A percentile compares a stretch with the other conserved stretches of the same genome.
These are phyloP conservation scores for Omphalea diandra DNA, from an alignment of 441 rosid species.

Conservation along the genomic window DNA sequence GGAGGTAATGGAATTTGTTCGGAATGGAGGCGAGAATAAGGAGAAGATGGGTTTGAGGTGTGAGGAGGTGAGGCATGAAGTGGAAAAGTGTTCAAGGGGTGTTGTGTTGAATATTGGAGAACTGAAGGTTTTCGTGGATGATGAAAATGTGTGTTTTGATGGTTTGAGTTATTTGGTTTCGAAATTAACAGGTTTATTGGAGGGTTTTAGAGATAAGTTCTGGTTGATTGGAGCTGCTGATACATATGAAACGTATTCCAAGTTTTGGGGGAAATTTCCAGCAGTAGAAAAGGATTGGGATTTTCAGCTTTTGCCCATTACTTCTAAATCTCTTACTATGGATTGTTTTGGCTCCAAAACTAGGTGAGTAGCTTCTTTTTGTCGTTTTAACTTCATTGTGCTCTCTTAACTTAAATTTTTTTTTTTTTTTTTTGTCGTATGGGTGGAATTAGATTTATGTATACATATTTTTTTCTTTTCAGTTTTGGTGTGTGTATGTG, in stretches of 20 bases:
- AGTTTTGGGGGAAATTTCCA: conserved; percentile 50
- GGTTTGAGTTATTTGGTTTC: conserved; percentile 40
- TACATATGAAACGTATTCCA: conserved; percentile 58
- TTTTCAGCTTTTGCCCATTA: conserved; percentile 66
- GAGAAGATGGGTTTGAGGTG: conserved; percentile 31
- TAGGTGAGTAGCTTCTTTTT: conserved; percentile 45
- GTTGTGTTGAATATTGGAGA: conserved; percentile 66
- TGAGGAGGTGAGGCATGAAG: conserved; percentile 36
- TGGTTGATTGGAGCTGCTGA: conserved; percentile 62
- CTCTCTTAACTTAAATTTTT: no score
- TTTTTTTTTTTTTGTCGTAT: no score
- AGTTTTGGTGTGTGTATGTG: neutral
- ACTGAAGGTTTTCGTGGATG: conserved; percentile 40
- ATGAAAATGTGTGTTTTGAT: conserved; percentile 21
- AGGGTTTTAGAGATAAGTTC: conserved; percentile 38
- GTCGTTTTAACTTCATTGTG: neutral
- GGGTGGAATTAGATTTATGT: neutral
- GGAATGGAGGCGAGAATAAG: conserved; percentile 25
- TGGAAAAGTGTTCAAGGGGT: conserved; percentile 37
- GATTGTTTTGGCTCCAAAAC: conserved; percentile 54
- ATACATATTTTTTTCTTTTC: neutral
- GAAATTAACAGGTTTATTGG: conserved; percentile 47
- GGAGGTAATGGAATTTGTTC: conserved; percentile 37
- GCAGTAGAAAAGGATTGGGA: conserved; percentile 68
- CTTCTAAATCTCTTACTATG: conserved; percentile 42